Conservation (phyloP, 371 early-diverging fungal genomes). For the Actinomucor elegans region DNA sequence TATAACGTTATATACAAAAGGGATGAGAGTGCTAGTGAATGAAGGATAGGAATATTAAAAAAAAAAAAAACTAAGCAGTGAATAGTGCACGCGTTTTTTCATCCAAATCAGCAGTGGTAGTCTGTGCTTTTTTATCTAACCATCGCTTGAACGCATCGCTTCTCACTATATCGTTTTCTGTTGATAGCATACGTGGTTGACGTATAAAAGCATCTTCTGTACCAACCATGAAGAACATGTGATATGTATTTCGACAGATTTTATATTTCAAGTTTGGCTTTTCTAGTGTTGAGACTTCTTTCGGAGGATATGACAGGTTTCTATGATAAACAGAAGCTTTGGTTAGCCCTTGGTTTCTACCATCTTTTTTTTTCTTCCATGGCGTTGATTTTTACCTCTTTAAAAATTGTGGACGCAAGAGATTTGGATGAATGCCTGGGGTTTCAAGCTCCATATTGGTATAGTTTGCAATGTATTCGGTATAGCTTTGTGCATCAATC, state of each 20-base stretch:
- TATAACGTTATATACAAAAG: too few relatives aligned
- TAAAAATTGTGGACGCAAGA: constrained; percentile 50
- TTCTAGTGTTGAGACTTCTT: neutral
- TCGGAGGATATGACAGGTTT: neutral
- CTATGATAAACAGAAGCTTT: too few relatives aligned
- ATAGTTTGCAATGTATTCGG: constrained; percentile 83
- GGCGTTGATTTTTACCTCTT: too few relatives aligned
- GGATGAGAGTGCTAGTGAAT: too few relatives aligned
- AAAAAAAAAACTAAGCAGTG: too few relatives aligned
- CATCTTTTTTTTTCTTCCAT: too few relatives aligned
- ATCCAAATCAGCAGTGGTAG: neutral
- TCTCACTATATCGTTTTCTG: neutral
- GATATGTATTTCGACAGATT: constrained; percentile 67
- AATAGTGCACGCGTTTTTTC: neutral
- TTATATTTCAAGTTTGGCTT: constrained; percentile 75
- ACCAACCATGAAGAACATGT: constrained; percentile 30
- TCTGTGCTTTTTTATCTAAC: constrained; percentile 9
- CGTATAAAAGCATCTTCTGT: constrained; percentile 32
- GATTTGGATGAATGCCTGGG: constrained; percentile 51
- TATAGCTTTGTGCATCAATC: constrained; percentile 71
- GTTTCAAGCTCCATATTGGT: constrained; percentile 64
- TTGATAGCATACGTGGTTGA: neutral
- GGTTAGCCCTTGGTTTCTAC: neutral
- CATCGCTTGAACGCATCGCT: constrained; percentile 9
- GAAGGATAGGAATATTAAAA: neutral